Evolutionary conservation across 2,329 filamentous ascomycete genomes (phyloP), one percentile per base, ranked within the genome.

Genomic region (Purpureocillium takamizusanense): DNA sequence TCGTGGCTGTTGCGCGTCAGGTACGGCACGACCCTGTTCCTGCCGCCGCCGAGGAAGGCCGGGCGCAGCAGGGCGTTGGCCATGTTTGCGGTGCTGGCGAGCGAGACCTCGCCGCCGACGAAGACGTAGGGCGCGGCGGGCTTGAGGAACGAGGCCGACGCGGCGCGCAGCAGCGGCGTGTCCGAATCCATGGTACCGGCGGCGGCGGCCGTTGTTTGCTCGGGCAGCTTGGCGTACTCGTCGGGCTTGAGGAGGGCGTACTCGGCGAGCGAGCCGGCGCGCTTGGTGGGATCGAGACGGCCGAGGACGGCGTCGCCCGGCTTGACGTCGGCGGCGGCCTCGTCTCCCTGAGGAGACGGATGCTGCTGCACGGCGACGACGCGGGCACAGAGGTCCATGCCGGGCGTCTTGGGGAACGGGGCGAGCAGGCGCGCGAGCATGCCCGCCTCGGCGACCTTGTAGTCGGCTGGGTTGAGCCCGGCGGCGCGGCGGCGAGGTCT

Each of bases 301-400:
- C 67, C 71, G 36, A 69, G 61, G 2, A 75, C 66, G 2, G 60
- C 41, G 33, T 68, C 63, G 9, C 67, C 67, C 0, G 58, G 44
- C 3, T 56, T 51, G 33, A 63, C 53, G 23, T 57, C 54, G 2
- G 44, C 40, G 2, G 50, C 47, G 7, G 44, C 46, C 1, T 51
- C 31, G 14, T 50, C 58, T 25, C 6, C 10, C 10, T 25, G n/a
- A n/a, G n/a, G n/a, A n/a, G n/a, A n/a, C n/a, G n/a, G n/a, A n/a
- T n/a, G n/a, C n/a, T n/a, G 21, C 6, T 25, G 21, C 10, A 54
- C 47, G 8, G 51, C 51, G 23, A 66, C 61, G 4, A 78, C 65
- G 14, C 50, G 60, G 16, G 74, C 75, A 44, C 63, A 61, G 44
- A 71, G 70, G 48, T 78, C 74, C 46, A 67, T 60, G 13, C 66